Conservation (phyloP, 441 rosid genomes). For the Geranium incanum region DNA sequence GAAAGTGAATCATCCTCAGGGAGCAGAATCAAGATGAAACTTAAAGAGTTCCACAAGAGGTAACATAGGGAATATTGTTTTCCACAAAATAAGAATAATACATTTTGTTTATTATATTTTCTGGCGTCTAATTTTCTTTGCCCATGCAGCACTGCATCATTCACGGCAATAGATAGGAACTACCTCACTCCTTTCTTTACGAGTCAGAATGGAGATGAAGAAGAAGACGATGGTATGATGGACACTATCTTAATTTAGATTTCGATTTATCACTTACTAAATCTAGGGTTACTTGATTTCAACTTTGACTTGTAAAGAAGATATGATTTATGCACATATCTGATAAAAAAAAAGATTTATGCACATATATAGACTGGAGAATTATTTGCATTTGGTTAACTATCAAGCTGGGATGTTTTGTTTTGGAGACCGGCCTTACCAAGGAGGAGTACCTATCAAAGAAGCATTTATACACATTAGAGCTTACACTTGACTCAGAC, state of each 20-base stretch:
- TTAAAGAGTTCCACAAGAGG: constrained; percentile 79
- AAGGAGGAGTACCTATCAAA: too few relatives aligned
- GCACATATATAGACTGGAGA: not conserved
- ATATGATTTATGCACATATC: too few relatives aligned
- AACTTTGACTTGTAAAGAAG: not conserved
- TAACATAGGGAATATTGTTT: too few relatives aligned
- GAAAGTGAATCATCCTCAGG: constrained; percentile 38
- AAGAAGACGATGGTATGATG: constrained; percentile 42
- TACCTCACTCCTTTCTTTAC: constrained; percentile 97
- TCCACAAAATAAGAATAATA: too few relatives aligned
- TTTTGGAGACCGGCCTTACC: not conserved
- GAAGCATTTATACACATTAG: too few relatives aligned
- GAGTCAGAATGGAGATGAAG: constrained; percentile 76
- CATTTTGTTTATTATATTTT: too few relatives aligned
- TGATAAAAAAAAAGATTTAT: too few relatives aligned
- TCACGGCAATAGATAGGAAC: constrained; percentile 79
- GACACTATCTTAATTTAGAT: constrained; percentile 6
- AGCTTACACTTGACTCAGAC: too few relatives aligned
- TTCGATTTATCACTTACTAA: not conserved
- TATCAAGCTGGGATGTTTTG: not conserved
- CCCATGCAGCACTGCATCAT: constrained; percentile 65
- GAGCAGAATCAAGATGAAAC: constrained; percentile 70
- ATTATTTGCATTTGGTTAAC: not conserved
- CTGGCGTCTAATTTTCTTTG: not conserved
- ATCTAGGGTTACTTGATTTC: not conserved